Base-by-base conservation (phyloP, 768 basidiomycete genomes). In the Lactifluus hygrophoroides region DNA sequence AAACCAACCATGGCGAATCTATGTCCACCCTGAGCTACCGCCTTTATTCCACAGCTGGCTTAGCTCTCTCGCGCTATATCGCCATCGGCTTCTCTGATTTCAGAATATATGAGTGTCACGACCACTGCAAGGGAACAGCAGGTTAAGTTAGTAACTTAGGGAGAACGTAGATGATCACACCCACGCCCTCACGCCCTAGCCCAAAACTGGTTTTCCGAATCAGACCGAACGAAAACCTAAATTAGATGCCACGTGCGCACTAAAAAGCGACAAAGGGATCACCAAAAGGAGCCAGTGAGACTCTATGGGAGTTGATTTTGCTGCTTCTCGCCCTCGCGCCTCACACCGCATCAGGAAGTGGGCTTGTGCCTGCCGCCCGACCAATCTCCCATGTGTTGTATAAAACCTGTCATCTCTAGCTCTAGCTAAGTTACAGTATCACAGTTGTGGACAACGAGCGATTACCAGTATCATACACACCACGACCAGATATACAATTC, bases 1-100 rank as follows among this genome's bases (percentile, higher is more conserved):
- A 58, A 17, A 53, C 57, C 38, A 47, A 51, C 56, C 30, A 37
- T 3, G 27, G 50, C 14, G 42, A 11, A 5, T 43, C 7, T 43
- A 4, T 43, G 21, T 43, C 34, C 13, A 7, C 25, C 2, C 38
- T n/a, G 54, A 38, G 9, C 43, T 27, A 17, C 21, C 17, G 44
- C 21, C 52, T 34, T 58, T 58, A 48, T 58, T 58, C 57, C 57
- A 23, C n/a, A 58, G 57, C 57, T 23, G 47, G 57, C 23, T 17
- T 58, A 58, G 51, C 52, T 21, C 8, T 3, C 43, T 13, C 10
- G 43, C 19, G 9, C 4, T 13, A 1, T 34, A 44, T 17, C 32
- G 17, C 5, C 14, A 27, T 42, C 23, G 19, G n/a, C 23, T 30
- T 28, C 43, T 44, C n/a, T 28, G 9, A 34, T 51, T 23, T 40